Evolutionary conservation across 2,329 filamentous ascomycete species (phyloP), one percentile per base, ranked within the genome.

Genomic region (Fusarium tuaranense): DNA sequence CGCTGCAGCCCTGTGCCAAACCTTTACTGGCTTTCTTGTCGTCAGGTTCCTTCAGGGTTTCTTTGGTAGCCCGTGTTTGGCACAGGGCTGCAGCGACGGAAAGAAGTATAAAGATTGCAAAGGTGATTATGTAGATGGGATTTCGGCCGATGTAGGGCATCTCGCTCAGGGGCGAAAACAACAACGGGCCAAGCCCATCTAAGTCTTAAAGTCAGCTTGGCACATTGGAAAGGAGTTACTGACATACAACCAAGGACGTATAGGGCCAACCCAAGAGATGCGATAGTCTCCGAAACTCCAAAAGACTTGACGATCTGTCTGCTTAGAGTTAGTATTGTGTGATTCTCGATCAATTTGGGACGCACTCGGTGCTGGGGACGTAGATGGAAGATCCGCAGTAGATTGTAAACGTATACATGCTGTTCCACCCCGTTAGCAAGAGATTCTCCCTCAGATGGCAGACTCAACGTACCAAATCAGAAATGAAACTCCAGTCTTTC

Each of bases 71-170:
- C n/a, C n/a, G n/a, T n/a, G 89, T 89, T 36, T 87, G 80, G 1
- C 88, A 87, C 0, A 91, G 78, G 0, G 88, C 87, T 0, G 87
- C 86, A 0, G 89, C 87, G 0, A 92, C 82, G 13, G 84, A 85
- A 1, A 92, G 80, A 12, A 91, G 83, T 30, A 90, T 85, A 73
- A 91, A 92, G 30, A 91, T 82, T n/a, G 84, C 83, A 66, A 91
- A 87, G 0, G 89, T 88, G 66, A 88, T 77, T 34, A 91, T 86
- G 74, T 91, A 92, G 0, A 88, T 86, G 2, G 86, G 85, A 65
- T 89, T 92, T 2, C 90, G 48, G 84, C 4, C 90, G 90, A 64
- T 70, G 8, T 83, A 71, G 0, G 90, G 89, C 16, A 92, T 86
- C 78, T 92, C 91, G 51, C 48, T 53, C 16, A 53, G n/a, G 3